Percentiles rank a stretch among this genome's conserved stretches.
phyloP scores from a whole-genome alignment of 2,329 filamentous ascomycete genomes.

The Zasmidium angulare region DNA sequence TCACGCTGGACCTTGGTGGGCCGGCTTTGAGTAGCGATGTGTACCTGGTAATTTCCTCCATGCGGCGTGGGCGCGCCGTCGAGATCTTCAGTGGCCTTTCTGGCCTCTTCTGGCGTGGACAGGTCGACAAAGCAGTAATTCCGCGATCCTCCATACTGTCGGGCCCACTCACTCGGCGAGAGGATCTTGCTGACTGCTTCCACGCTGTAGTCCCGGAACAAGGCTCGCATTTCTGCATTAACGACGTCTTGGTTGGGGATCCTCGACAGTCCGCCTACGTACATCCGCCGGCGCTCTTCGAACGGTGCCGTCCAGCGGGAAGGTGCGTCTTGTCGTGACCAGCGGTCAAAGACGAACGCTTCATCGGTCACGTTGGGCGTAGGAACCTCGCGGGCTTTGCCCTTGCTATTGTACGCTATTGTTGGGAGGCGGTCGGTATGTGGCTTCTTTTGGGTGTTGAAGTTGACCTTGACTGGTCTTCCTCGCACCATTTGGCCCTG shows the following conservation, averaged over 20 bases:
- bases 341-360: conserved; percentile 40
- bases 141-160: conserved; percentile 17
- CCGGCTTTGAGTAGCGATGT: conserved; percentile 14
- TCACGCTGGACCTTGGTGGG: conserved; percentile 2
- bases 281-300: conserved; percentile 43
- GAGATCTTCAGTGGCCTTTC: conserved; percentile 23
- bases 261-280: conserved; percentile 48
- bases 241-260: conserved; percentile 44
- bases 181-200: conserved; percentile 50
- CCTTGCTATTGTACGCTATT: conserved; percentile 1
- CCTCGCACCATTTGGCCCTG: conserved; percentile 56
- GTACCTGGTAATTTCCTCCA: conserved; percentile 23
- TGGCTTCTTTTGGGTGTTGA: conserved; percentile 21
- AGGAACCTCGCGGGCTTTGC: background rate
- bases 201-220: conserved; percentile 48
- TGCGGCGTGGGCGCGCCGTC: conserved; percentile 25
- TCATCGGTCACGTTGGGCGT: conserved; percentile 4
- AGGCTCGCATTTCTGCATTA: conserved; percentile 42
- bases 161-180: conserved; percentile 15
- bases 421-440: background rate
- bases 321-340: conserved; percentile 43
- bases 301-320: conserved; percentile 30
- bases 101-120: conserved; percentile 25
- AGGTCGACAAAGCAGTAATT: conserved; percentile 36
- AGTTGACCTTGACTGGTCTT: conserved; percentile 62